These are phyloP conservation scores for Suhomyces sp. DNA, from an alignment of 805 yeast genomes.

Conservation along the genomic window DNA sequence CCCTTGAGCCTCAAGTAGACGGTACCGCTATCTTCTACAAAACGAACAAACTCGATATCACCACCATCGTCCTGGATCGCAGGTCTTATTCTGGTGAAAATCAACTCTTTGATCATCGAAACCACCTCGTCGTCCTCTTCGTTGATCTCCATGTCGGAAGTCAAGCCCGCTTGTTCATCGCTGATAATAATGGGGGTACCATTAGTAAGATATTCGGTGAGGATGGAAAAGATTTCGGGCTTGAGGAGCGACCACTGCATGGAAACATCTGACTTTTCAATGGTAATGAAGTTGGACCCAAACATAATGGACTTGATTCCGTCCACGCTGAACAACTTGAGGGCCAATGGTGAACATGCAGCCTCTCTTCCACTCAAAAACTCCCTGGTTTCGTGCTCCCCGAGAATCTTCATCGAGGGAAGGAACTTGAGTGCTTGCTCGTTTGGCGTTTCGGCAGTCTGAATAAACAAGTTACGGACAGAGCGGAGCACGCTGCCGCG, in stretches of 20 bases:
- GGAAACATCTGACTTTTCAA: constrained; percentile 56
- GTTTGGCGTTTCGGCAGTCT: constrained; percentile 83
- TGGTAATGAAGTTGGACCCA: constrained; percentile 80
- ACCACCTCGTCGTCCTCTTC: constrained; percentile 69
- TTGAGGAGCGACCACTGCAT: constrained; percentile 59
- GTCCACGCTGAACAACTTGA: constrained; percentile 69
- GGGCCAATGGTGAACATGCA: constrained; percentile 68
- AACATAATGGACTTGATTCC: constrained; percentile 76
- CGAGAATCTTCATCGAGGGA: constrained; percentile 67
- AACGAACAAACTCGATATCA: constrained; percentile 63
- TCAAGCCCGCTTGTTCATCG: constrained; percentile 14
- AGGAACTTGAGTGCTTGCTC: constrained; percentile 81
- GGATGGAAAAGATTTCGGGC: constrained; percentile 61
- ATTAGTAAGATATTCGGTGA: constrained; percentile 53
- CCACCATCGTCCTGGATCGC: constrained; percentile 78
- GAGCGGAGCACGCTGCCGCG: not conserved
- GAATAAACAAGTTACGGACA: constrained; percentile 53
- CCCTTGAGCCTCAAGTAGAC: constrained; percentile 61
- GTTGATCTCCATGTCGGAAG: constrained; percentile 39
- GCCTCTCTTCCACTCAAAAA: constrained; percentile 76
- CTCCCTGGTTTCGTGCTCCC: constrained; percentile 61
- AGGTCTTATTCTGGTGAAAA: constrained; percentile 68
- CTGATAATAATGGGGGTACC: constrained; percentile 54
- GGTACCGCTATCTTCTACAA: constrained; percentile 52
- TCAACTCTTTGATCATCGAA: constrained; percentile 64